Evolutionary conservation across 1,284 basidiomycete species (phyloP).

Genomic region (Moniliophthora roreri): DNA sequence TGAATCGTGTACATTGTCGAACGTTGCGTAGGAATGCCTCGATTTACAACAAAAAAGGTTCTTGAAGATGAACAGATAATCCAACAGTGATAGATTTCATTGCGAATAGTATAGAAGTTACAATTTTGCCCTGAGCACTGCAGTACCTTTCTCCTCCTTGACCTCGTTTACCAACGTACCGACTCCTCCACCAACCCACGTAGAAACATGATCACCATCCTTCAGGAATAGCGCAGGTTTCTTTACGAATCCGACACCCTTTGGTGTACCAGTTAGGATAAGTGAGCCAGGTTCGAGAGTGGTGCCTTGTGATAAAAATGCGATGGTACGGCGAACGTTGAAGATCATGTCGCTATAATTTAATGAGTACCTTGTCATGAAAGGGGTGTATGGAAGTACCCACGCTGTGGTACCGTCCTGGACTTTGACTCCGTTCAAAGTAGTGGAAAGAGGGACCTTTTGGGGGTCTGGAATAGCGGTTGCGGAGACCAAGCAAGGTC

Average conservation of each 20-base stretch:
- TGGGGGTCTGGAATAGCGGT: slow-evolving; percentile 70
- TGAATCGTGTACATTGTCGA: too few relatives aligned
- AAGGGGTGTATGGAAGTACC: slow-evolving; percentile 29
- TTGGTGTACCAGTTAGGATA: slow-evolving; percentile 78
- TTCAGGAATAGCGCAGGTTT: slow-evolving; percentile 72
- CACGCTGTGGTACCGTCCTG: slow-evolving; percentile 78
- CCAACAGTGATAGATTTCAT: too few relatives aligned
- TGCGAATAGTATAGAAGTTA: too few relatives aligned
- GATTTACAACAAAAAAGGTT: too few relatives aligned
- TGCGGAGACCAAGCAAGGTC: slow-evolving; percentile 74
- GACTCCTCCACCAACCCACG: slow-evolving; percentile 65
- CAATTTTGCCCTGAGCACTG: slow-evolving; percentile 36
- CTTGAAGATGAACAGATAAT: too few relatives aligned
- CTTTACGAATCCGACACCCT: slow-evolving; percentile 76
- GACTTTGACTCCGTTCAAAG: slow-evolving; percentile 66
- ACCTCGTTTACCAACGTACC: slow-evolving; percentile 78
- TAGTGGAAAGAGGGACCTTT: slow-evolving; percentile 60
- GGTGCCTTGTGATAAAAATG: slow-evolving; percentile 83
- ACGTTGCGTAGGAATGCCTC: too few relatives aligned
- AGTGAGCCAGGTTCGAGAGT: slow-evolving; percentile 82
- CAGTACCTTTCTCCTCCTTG: slow-evolving; percentile 52
- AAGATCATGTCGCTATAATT: slow-evolving; percentile 69
- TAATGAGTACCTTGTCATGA: slow-evolving; percentile 18
- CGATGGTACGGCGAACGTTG: slow-evolving; percentile 67
- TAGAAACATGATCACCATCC: slow-evolving; percentile 72